Base-by-base conservation (phyloP, 1,139 yeast genomes). In the Yamadazyma pseudoaaseri region DNA sequence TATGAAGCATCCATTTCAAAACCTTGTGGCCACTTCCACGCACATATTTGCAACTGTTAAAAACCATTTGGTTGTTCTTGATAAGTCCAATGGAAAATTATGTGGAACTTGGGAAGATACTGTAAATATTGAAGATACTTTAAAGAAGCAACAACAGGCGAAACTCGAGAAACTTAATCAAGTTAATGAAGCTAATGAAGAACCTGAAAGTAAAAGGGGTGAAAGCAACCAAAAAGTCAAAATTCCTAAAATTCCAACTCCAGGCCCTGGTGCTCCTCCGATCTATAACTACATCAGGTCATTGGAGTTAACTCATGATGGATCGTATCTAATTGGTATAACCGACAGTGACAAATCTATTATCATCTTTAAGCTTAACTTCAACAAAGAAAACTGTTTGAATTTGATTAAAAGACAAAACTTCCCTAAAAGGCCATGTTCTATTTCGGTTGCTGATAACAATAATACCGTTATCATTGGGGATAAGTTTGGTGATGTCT, bases 401-500 rank as follows among this genome's bases (percentile, higher is more conserved):
- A 54, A 52, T n/a, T 55, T 81, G 21, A 50, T 74, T 29, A 83
- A 85, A 49, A 78, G 94, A 53, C 90, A 87, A 52, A 71, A 76
- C 6, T 81, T 87, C 52, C 87, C 96, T 16, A 92, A 92, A 60
- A 79, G 97, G 56, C 97, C 97, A 8, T 82, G 89, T 45, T 81
- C 95, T 1, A 67, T 87, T 11, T 70, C 86, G n/a, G 60, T 81
- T 3, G 71, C 82, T 6, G 57, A 61, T 14, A 77, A 74, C 41
- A 77, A 71, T 36, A 47, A 54, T 3, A 63, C 66, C 4, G 62
- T 87, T 9, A 57, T 89, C 2, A 75, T 89, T 14, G 97, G 95
- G n/a, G 99, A 94, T 58, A 94, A 94, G 63, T 92, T 90, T 55
- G 99, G 99, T 30, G 99, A 94, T 59, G 97, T 89, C 5, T 92